Base-by-base conservation (phyloP, 2,329 filamentous ascomycete genomes). In the Ophiostoma piceae region DNA sequence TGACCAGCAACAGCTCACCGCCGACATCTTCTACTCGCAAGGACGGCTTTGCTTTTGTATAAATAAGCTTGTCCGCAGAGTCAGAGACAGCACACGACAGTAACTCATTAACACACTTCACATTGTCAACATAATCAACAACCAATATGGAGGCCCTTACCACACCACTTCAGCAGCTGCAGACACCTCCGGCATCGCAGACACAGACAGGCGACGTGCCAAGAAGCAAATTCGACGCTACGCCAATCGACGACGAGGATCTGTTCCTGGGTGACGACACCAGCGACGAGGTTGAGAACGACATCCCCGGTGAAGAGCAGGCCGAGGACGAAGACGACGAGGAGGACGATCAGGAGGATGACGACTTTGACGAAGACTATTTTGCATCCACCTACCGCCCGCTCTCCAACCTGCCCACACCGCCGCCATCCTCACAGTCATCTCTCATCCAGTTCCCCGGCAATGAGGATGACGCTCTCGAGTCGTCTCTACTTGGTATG, bases 371-470 rank as follows among this genome's bases (percentile, higher is more conserved):
- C 75, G 81, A 83, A 71, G 82, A 82, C 73, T 87, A 85, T 78
- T 87, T 88, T 75, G 77, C 78, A 69, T 80, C 81, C 71, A 88
- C 87, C 73, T 90, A 90, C 78, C 84, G 87, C 66, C 88, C 88
- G 11, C 81, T 90, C 68, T 90, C 88, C 39, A 89, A 88, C 77
- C 83, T 90, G 29, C 88, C 88, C 29, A 90, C 88, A 68, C 88
- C 88, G 72, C 88, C 88, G 64, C 84, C 43, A 29, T 68, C 67
- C 2, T 54, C 29, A 4, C 32, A 54, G 67, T 14, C 71, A 51
- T 16, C 32, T 11, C 41, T 68, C 16, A 65, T 67, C 51, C 47
- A 64, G 74, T 76, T 66, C 75, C 78, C 29, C 22, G n/a, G 39
- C n/a, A 19, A 12, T 9, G 32, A 65, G 19, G 35, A 41, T 12